A percentile compares a stretch with the other conserved stretches of the same genome.
phyloP scores from a whole-genome alignment of 805 yeast species.

The Wickerhamomyces mucosus region DNA sequence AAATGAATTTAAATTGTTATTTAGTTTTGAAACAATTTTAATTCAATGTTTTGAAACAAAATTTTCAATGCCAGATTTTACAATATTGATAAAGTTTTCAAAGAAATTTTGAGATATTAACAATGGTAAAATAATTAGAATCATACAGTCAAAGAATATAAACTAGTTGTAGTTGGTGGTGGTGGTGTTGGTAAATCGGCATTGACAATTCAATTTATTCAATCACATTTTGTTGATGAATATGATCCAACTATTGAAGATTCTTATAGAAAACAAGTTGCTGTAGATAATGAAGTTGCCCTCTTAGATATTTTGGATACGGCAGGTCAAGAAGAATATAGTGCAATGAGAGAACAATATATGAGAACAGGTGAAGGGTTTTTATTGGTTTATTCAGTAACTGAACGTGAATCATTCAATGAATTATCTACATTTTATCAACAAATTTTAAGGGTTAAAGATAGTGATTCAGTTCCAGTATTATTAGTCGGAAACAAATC shows the following conservation, averaged over 20 bases:
- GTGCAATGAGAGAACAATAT: constrained; percentile 89
- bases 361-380: constrained; percentile 97
- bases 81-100: too few species aligned
- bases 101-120: too few species aligned
- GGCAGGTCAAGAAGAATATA: constrained; percentile 96
- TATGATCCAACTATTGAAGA: constrained; percentile 98
- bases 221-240: constrained; percentile 92
- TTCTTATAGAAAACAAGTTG: constrained; percentile 80
- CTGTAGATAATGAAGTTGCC: constrained; percentile 69
- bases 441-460: constrained; percentile 73
- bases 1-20: too few species aligned
- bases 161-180: constrained; percentile 94
- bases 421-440: constrained; percentile 75
- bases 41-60: too few species aligned
- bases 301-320: constrained; percentile 88
- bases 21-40: too few species aligned
- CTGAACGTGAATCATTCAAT: constrained; percentile 76
- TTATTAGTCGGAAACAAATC: constrained; percentile 72
- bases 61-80: too few species aligned
- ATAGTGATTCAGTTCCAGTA: constrained; percentile 65
- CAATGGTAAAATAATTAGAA: too few species aligned
- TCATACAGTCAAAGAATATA: constrained; percentile 58
- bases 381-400: constrained; percentile 78
- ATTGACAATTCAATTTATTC: constrained; percentile 87
- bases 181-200: constrained; percentile 99